Evolutionary conservation across 345 rosid genomes (phyloP), one percentile per base, ranked within the genome.

Genomic region (Microthlaspi erraticum): DNA sequence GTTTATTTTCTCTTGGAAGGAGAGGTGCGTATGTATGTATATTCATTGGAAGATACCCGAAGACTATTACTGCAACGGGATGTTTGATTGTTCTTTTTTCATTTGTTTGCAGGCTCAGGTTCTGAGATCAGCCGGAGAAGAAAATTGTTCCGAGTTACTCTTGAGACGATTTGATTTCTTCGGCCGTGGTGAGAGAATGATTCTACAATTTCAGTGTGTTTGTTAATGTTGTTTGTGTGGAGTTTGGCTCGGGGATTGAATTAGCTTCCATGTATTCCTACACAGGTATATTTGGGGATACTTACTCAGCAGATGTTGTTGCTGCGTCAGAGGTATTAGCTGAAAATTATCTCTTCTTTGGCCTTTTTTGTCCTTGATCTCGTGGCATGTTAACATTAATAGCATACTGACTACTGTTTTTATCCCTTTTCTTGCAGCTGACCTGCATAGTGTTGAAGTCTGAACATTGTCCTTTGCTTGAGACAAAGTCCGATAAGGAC

Each of bases 1-100:
- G 61, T 89, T 70, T 89, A 85, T 77, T 82, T 94, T 58, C 76
- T 94, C 38, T 88, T 90, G 87, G 83, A 86, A 71, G 99, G 99
- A 73, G 86, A 89, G 88, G 98, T 91, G 10, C 32, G 44, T 42
- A 71, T 77, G 44, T 42, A 71, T 77, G 43, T 59, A 8, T 50
- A 51, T 10, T 61, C 41, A 23, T 34, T 33, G 10, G 31, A 56
- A 29, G 41, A 42, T 57, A 60, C 5, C 2, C 6, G 0, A 43
- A 10, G 31, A 5, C 42, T 41, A 48, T 7, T 37, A 26, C 4
- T 26, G 59, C 12, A 14, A 51, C 4, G 5, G 16, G 43, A 14
- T 7, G 18, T 14, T 14, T 16, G 10, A 43, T 36, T 36, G 1
- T 6, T 62, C n/a, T 10, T n/a, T n/a, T 33, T 2, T 59, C 42